Evolutionary conservation across 179 eudicot species (phyloP).

Genomic region (Silene vulgaris): DNA sequence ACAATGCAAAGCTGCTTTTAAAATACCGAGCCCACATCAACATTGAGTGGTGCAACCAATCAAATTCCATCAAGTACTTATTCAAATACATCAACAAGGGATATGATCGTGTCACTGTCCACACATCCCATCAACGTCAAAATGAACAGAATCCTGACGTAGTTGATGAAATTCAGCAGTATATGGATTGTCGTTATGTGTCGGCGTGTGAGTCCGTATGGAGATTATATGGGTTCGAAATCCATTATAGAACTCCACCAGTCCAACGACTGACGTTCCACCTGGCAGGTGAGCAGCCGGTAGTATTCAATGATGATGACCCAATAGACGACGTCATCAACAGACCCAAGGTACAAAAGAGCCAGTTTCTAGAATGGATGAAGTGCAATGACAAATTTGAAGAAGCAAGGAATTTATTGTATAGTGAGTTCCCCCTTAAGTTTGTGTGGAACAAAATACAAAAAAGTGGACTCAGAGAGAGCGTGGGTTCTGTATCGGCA

Average conservation of each 20-base stretch:
- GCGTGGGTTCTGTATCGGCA: background rate
- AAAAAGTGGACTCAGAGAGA: background rate
- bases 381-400: background rate
- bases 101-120: background rate
- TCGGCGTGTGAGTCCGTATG: background rate
- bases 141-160: background rate
- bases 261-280: background rate
- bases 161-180: background rate
- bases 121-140: background rate
- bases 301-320: background rate
- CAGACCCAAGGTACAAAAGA: background rate
- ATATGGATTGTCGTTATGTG: background rate
- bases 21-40: too few relatives aligned
- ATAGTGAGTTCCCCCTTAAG: background rate
- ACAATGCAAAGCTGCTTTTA: background rate
- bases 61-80: background rate
- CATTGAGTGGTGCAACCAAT: constrained; percentile 27
- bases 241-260: background rate
- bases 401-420: background rate
- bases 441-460: background rate
- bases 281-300: background rate
- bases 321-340: background rate
- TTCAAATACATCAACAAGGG: constrained; percentile 31
- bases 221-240: background rate
- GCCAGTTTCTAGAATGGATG: constrained; percentile 22